A percentile compares a stretch with the other conserved stretches of the same genome.
Conservation (phyloP, 345 rosid genomes). For the Citrus sinensis region DVS_A1.0 CM039165.1:37665001-37665500, state of each 20-base stretch:
- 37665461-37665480: constrained; percentile 63
- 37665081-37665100: constrained; percentile 26
- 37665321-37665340: constrained; percentile 77
- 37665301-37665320: constrained; percentile 39
- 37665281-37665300: constrained; percentile 58
- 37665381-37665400: constrained; percentile 82
- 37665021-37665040: constrained; percentile 25
- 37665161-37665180: constrained; percentile 58
- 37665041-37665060: constrained; percentile 22
- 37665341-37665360: constrained; percentile 73
- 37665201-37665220: constrained; percentile 74
- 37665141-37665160: constrained; percentile 64
- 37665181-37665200: constrained; percentile 65
- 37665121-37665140: constrained; percentile 57
- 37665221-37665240: constrained; percentile 52
- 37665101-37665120: constrained; percentile 24
- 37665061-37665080: constrained; percentile 27
- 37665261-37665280: constrained; percentile 63
- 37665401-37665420: constrained; percentile 76
- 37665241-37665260: constrained; percentile 71
- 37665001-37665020: constrained; percentile 33
- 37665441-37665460: constrained; percentile 63
- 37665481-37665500: constrained; percentile 70
- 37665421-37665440: constrained; percentile 89
- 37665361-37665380: constrained; percentile 80